These are phyloP conservation scores for Dendryphion nanum DNA, from an alignment of 2,329 filamentous ascomycete genomes.

Conservation along the genomic window DNA sequence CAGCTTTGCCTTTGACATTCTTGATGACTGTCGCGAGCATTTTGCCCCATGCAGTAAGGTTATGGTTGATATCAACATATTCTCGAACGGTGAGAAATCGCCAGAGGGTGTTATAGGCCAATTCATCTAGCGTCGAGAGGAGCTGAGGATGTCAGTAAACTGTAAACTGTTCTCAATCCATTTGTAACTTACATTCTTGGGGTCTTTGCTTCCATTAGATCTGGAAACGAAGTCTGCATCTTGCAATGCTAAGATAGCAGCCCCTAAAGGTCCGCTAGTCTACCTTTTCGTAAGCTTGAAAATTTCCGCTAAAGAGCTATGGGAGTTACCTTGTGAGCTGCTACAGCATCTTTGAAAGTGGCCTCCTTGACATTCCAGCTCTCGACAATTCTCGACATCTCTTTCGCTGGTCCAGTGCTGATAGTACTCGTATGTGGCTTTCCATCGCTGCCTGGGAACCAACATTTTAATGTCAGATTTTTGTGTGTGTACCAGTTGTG, in stretches of 20 bases:
- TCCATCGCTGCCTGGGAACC: constrained; percentile 58
- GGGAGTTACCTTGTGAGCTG: constrained; percentile 20
- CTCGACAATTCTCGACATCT: constrained; percentile 53
- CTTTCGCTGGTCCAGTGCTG: constrained; percentile 54
- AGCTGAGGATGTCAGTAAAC: neutral
- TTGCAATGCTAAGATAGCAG: constrained; percentile 59
- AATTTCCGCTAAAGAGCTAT: neutral
- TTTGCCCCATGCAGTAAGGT: constrained; percentile 76
- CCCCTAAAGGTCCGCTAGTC: constrained; percentile 46
- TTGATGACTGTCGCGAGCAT: constrained; percentile 71
- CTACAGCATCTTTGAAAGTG: constrained; percentile 47
- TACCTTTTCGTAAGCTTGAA: constrained; percentile 6
- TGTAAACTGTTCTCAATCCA: neutral
- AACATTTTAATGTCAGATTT: constrained; percentile 73
- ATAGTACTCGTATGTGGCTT: constrained; percentile 58
- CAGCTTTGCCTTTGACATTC: constrained; percentile 55
- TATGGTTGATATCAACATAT: constrained; percentile 77
- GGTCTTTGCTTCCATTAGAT: constrained; percentile 61
- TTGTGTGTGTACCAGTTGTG: constrained; percentile 82
- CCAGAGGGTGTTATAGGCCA: constrained; percentile 76
- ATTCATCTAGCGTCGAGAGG: constrained; percentile 53
- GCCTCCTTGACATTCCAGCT: constrained; percentile 73
- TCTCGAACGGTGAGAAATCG: constrained; percentile 85
- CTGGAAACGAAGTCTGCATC: constrained; percentile 68
- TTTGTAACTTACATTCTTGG: constrained; percentile 25